Conservation (phyloP, 352 stramenopile genomes). For the Halophytophthora batemanensis region DNA sequence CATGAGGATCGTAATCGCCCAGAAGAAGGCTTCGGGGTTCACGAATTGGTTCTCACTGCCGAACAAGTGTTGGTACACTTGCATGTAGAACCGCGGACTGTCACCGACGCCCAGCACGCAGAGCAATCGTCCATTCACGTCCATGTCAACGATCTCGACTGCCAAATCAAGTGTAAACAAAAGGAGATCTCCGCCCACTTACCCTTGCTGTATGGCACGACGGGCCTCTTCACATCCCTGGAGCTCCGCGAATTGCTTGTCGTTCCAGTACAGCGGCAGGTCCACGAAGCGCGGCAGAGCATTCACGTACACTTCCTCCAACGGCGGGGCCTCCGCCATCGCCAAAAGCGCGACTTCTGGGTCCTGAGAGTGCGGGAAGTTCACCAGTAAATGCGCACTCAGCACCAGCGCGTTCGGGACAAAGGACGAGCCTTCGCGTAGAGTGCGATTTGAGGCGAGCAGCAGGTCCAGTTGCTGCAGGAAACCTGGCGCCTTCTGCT, state of each 20-base stretch:
- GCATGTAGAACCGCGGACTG: slow-evolving; percentile 60
- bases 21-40: slow-evolving; percentile 66
- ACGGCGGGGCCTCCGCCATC: slow-evolving; percentile 12
- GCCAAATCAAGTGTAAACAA: slow-evolving; percentile 1
- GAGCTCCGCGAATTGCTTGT: slow-evolving; percentile 53
- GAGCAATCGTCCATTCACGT: slow-evolving; percentile 1
- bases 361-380: slow-evolving; percentile 35
- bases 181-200: slow-evolving; percentile 8
- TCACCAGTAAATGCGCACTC: slow-evolving; percentile 63
- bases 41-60: slow-evolving; percentile 50
- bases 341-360: slow-evolving; percentile 13
- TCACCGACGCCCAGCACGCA: background rate
- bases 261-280: slow-evolving; percentile 71
- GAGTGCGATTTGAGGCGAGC: slow-evolving; percentile 25
- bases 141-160: background rate
- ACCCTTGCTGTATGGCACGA: slow-evolving; percentile 67
- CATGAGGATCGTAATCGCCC: slow-evolving; percentile 78
- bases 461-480: slow-evolving; percentile 54
- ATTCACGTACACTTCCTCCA: slow-evolving; percentile 61
- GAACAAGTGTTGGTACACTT: slow-evolving; percentile 74
- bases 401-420: slow-evolving; percentile 67
- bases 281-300: slow-evolving; percentile 56
- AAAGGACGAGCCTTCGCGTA: slow-evolving; percentile 36
- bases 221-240: slow-evolving; percentile 55
- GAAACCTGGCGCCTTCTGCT: slow-evolving; percentile 62